Evolutionary conservation across 2,329 filamentous ascomycete genomes (phyloP).

Genomic region (Arthrocladium fulminans): DNA sequence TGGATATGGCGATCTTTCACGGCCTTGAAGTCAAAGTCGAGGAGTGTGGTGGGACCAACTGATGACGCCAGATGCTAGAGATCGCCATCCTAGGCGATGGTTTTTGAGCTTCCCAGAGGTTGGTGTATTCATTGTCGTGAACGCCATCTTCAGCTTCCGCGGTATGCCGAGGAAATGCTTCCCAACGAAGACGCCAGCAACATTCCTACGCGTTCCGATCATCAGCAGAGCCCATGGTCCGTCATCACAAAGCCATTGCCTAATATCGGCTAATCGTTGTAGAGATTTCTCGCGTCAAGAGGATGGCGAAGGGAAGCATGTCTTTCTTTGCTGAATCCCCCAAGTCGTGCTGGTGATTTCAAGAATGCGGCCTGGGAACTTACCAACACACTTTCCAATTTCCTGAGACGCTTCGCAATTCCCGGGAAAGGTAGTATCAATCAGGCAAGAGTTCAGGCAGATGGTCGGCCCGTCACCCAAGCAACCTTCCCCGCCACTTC

Average conservation of each 20-base stretch:
- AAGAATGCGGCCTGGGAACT: neutral
- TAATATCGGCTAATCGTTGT: neutral
- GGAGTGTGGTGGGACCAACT: neutral
- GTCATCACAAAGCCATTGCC: neutral
- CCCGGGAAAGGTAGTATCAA: neutral
- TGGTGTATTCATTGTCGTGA: neutral
- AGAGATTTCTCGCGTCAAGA: neutral
- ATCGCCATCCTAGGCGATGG: neutral
- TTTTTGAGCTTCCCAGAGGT: constrained; percentile 1
- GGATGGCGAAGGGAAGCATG: constrained; percentile 2
- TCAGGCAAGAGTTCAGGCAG: neutral
- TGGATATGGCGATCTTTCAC: neutral
- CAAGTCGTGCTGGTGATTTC: neutral
- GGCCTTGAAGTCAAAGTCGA: neutral
- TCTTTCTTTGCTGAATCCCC: neutral
- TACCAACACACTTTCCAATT: neutral
- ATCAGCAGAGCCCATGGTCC: neutral
- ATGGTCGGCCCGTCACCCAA: neutral
- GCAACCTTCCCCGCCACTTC: neutral
- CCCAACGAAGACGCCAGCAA: neutral
- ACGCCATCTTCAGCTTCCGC: neutral
- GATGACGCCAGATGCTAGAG: neutral
- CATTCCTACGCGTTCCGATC: neutral
- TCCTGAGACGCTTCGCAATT: neutral
- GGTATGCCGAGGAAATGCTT: neutral